phyloP scores from a whole-genome alignment of 768 basidiomycete species.

The Tylopilus balloui region DNA sequence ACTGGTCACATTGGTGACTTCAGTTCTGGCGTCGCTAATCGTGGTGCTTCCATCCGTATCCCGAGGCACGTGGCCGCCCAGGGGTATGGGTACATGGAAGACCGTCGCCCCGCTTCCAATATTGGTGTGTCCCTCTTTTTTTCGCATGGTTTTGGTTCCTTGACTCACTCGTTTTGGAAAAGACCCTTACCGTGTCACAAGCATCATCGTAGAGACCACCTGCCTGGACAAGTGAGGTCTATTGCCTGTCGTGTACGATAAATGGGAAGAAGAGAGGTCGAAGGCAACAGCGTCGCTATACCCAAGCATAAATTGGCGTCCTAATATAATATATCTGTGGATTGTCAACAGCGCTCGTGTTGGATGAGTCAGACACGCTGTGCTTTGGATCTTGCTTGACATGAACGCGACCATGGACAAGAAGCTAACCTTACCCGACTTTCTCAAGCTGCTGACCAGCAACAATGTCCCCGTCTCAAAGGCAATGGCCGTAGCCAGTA shows the following conservation, averaged over 20 bases:
- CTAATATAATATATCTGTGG: slow-evolving; percentile 6
- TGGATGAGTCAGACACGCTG: slow-evolving; percentile 3
- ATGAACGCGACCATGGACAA: slow-evolving; percentile 15
- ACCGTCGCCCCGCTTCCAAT: slow-evolving; percentile 97
- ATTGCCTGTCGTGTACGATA: slow-evolving; percentile 12
- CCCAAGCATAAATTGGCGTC: slow-evolving; percentile 7
- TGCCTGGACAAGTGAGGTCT: slow-evolving; percentile 53
- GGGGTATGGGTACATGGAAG: slow-evolving; percentile 94
- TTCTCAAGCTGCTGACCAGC: slow-evolving; percentile 60
- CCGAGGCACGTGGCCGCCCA: slow-evolving; percentile 90
- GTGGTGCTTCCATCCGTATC: slow-evolving; percentile 95
- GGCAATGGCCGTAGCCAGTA: slow-evolving; percentile 66
- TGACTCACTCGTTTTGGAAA: slow-evolving; percentile 7
- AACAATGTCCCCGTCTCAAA: slow-evolving; percentile 55
- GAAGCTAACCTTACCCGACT: slow-evolving; percentile 60
- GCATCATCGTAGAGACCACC: slow-evolving; percentile 87
- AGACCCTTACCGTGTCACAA: slow-evolving; percentile 95
- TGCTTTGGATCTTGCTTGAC: background rate
- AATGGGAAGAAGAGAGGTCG: slow-evolving; percentile 4
- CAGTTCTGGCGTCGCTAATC: slow-evolving; percentile 94
- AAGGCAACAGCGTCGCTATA: slow-evolving; percentile 21
- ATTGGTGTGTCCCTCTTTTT: slow-evolving; percentile 52
- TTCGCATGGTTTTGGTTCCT: background rate
- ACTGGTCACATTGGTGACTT: slow-evolving; percentile 91
- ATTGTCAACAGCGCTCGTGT: background rate